A percentile compares a stretch with the other conserved stretches of the same genome.
Conservation (phyloP, 305 asterid species). For the Fraxinus angustifolia region DNA sequence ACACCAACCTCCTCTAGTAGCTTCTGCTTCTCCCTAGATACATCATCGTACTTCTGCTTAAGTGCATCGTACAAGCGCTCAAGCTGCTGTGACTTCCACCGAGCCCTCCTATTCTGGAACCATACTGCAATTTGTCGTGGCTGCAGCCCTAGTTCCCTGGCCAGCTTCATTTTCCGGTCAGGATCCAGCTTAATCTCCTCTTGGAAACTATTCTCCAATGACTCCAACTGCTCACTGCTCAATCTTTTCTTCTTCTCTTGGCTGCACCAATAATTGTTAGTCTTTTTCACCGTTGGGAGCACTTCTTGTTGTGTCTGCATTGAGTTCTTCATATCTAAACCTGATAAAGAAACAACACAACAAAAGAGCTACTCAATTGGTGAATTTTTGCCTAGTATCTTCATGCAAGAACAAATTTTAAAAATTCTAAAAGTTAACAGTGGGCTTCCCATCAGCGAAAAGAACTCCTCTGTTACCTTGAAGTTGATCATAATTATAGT, state of each 20-base stretch:
- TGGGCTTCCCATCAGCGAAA: background rate
- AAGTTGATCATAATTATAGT: conserved; percentile 40
- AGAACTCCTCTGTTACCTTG: conserved; percentile 28
- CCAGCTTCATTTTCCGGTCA: conserved; percentile 77
- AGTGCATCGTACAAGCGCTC: conserved; percentile 69
- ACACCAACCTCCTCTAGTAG: conserved; percentile 71
- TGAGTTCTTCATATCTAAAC: conserved; percentile 61
- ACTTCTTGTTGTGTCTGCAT: conserved; percentile 28
- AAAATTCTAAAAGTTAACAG: background rate
- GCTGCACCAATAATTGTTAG: conserved; percentile 21
- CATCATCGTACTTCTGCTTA: conserved; percentile 64
- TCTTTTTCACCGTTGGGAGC: conserved; percentile 35
- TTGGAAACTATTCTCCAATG: conserved; percentile 71
- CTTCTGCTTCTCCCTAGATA: conserved; percentile 77
- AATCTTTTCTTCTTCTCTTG: conserved; percentile 71
- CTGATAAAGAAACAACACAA: conserved; percentile 23
- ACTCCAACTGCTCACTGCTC: conserved; percentile 73
- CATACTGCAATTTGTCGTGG: conserved; percentile 91
- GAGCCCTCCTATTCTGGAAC: conserved; percentile 83
- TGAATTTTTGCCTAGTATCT: background rate
- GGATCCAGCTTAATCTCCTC: conserved; percentile 89
- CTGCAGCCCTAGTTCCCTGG: conserved; percentile 75
- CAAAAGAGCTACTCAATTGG: background rate
- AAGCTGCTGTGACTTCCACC: conserved; percentile 90
- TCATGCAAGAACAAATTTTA: background rate